Base-by-base conservation (phyloP, 768 basidiomycete species). In the Dacryopinax spathularia region DNA sequence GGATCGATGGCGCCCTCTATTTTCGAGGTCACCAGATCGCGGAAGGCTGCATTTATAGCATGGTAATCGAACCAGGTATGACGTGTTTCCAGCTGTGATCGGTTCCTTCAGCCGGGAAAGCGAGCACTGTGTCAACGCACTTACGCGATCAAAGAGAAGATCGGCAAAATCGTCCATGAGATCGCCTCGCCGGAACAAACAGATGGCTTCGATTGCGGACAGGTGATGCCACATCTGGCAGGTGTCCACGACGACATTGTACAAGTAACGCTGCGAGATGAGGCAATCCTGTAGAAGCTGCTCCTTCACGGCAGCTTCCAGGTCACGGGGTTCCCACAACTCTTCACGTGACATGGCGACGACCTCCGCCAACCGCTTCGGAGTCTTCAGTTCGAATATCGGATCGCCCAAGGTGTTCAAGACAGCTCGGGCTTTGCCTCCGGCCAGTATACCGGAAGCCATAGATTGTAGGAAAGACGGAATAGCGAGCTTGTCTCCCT, bases 51-150 rank as follows among this genome's bases (percentile, higher is more conserved):
- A 69, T 91, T 91, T 62, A 91, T 72, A 73, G 88, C 88, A 74
- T 92, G 90, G 70, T 89, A 89, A 70, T 91, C 90, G 48, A 74
- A 79, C 89, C 89, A 92, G 2, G 69, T 61, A 69, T 86, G 83
- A 56, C 80, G 77, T n/a, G 76, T 76, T 66, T 91, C 87, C 82
- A 91, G 89, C 88, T 91, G 62, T 4, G 2, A 43, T 34, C 20
- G 35, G 43, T 27, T 13, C 3, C 12, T 56, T 43, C 20, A 59
- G 34, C 13, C 13, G 34, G 27, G 34, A 22, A 35, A 36, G 12
- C 9, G 18, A 13, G 34, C 39, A 62, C 2, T 2, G n/a, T 10
- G n/a, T n/a, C 1, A 20, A 5, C 33, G 12, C 12, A 65, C 75
- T 37, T 66, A 88, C 89, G 78, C 88, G 85, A 34, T 80, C 79